Percentiles rank a stretch among this genome's conserved stretches.
Conservation (phyloP, 129 eudicot species). For the Daucus carota region DH1_v3.0 NC_030388.2:18672001-18672500, state of each 20-base stretch:
- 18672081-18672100: background rate
- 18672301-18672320: background rate
- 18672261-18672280: background rate
- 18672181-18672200: background rate
- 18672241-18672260: background rate
- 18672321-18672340: background rate
- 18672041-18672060: background rate
- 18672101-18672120: background rate
- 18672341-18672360: background rate
- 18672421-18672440: background rate
- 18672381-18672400: background rate
- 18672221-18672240: background rate
- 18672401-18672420: background rate
- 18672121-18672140: background rate
- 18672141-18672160: background rate
- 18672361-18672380: background rate
- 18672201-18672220: background rate
- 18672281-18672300: background rate
- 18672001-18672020: background rate
- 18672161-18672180: background rate
- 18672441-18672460: background rate
- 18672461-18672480: background rate
- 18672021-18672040: background rate
- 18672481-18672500: background rate
- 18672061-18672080: background rate